These are phyloP conservation scores for Cladosporium sp. DNA, from an alignment of 2,329 filamentous ascomycete genomes.

Conservation along the genomic window DNA sequence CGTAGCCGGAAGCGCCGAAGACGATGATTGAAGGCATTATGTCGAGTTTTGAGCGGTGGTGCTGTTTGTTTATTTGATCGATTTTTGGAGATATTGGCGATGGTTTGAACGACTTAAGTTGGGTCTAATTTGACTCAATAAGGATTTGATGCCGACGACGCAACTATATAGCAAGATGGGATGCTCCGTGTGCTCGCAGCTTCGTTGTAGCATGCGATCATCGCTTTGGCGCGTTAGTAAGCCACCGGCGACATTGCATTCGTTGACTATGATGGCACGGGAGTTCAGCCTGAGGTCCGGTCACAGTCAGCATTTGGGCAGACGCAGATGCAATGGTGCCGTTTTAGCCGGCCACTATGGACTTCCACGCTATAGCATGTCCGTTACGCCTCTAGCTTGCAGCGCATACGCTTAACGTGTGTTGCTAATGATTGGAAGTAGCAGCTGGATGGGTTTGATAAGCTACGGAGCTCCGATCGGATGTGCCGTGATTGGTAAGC, in stretches of 20 bases:
- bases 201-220: neutral
- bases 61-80: neutral
- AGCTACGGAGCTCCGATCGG: neutral
- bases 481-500: neutral
- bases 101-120: neutral
- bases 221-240: neutral
- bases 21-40: conserved; percentile 7
- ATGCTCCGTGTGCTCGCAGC: neutral
- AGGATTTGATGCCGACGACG: neutral
- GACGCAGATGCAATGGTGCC: neutral
- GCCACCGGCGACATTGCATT: neutral
- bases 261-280: neutral
- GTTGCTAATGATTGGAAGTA: neutral
- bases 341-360: neutral
- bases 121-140: neutral
- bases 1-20: neutral
- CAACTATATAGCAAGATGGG: neutral
- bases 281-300: neutral
- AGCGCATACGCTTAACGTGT: neutral
- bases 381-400: neutral
- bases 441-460: neutral
- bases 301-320: neutral
- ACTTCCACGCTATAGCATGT: neutral
- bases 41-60: neutral
- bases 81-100: neutral